Evolutionary conservation across 495 filamentous ascomycete species (phyloP).

Genomic region (Penicillium longicatenatum): DNA sequence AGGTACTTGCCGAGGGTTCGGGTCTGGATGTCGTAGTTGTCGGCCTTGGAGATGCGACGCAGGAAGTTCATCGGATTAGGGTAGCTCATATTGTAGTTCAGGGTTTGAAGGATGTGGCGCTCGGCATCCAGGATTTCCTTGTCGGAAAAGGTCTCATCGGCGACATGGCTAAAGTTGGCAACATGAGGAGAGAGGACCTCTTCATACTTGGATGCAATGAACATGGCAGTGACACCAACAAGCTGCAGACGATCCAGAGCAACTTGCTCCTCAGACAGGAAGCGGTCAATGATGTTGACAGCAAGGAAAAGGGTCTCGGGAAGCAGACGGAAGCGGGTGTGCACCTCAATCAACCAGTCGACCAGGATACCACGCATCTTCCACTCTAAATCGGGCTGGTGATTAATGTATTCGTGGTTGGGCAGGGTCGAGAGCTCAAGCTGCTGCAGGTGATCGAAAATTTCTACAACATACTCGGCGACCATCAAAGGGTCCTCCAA

Average conservation of each 20-base stretch:
- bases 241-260: conserved; percentile 93
- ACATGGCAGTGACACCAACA: conserved; percentile 96
- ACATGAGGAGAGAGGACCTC: conserved; percentile 97
- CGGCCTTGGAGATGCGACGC: conserved; percentile 95
- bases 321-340: conserved; percentile 93
- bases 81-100: conserved; percentile 97
- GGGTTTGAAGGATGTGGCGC: conserved; percentile 82
- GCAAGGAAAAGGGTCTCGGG: conserved; percentile 97
- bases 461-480: conserved; percentile 94
- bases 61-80: conserved; percentile 99
- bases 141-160: conserved; percentile 96
- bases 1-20: conserved; percentile 96
- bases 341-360: conserved; percentile 98
- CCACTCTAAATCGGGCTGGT: conserved; percentile 94
- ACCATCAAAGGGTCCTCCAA: conserved; percentile 94
- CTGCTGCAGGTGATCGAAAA: conserved; percentile 93
- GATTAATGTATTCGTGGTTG: conserved; percentile 91
- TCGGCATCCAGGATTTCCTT: conserved; percentile 96
- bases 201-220: conserved; percentile 98
- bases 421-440: conserved; percentile 82
- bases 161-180: conserved; percentile 92
- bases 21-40: conserved; percentile 97
- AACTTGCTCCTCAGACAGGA: conserved; percentile 90
- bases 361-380: conserved; percentile 97
- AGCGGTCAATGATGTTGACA: conserved; percentile 97